Base-by-base conservation (phyloP, 768 basidiomycete genomes). In the Phanerochaete sordida region DNA sequence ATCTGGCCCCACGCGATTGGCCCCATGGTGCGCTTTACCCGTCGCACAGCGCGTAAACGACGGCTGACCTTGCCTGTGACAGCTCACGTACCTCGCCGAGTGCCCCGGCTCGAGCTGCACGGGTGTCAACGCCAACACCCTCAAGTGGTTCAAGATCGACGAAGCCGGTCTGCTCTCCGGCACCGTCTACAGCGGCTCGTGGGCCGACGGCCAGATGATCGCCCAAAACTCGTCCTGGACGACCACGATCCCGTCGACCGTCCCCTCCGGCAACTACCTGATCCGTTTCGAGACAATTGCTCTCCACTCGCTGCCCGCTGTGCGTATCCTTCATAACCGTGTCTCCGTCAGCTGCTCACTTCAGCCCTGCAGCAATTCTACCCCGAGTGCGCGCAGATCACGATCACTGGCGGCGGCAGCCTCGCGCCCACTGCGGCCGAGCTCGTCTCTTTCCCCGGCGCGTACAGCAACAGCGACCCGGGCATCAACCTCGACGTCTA, bases 81-180 rank as follows among this genome's bases (percentile, higher is more conserved):
- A 62, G 56, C 56, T 69, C 60, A 65, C 73, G 33, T 77, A 76
- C 66, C 75, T 76, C 70, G 75, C 74, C 19, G 68, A 69, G 47
- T 75, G 74, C 62, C 66, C 67, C 21, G 67, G 73, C 50, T 58
- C 62, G 35, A 58, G 51, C 31, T 76, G 75, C 73, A 70, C 74
- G 2, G 65, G 64, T 28, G 73, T 71, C 19, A 68, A 61, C 33
- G 68, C 75, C n/a, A 60, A 67, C 13, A 59, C 64, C 45, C 68
- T 74, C 28, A 61, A 70, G 52, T 75, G 70, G 75, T 77, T 76
- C 71, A 77, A 77, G 66, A 76, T 76, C 59, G 72, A 74, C 45
- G 63, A 75, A 59, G 60, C 70, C 15, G 73, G 74, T 62, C 63
- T 75, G 11, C 64, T 74, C 26, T 69, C 67, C 13, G 74, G 74